Base-by-base conservation (phyloP, 768 basidiomycete genomes). In the Leccinum rimulosum region DNA sequence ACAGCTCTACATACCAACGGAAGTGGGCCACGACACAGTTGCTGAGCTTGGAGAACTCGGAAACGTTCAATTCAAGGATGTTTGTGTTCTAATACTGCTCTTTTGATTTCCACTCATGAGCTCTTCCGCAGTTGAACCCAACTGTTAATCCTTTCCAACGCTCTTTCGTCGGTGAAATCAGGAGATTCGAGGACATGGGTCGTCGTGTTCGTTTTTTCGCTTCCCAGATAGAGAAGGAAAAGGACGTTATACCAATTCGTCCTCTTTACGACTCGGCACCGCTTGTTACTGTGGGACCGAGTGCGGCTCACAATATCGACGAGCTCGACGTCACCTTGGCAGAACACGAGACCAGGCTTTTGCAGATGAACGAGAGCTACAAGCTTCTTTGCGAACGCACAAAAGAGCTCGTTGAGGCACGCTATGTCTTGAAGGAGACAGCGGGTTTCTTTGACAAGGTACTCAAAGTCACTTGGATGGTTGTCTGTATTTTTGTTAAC, bases 71-170 rank as follows among this genome's bases (percentile, higher is more conserved):
- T 97, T 98, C 77, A 96, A 95, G 78, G 97, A 99, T 76, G 94
- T 95, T 66, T 66, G 90, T 74, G n/a, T 28, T 9, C 17, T 63
- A 14, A 7, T 25, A 17, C 36, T 3, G n/a, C 27, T 62, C 7
- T 35, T 17, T 50, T 40, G 28, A 28, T 49, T 12, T 33, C 43
- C 6, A 43, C 57, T 64, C 61, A 57, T 45, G 53, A 59, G 30
- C 33, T 19, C 56, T 33, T 40, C 55, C 27, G 27, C 70, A 98
- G 95, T 78, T 98, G 66, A 98, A 98, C 75, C 93, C 95, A 12
- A 85, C 84, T 61, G 87, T 98, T 66, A 98, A 96, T 74, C 91
- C 96, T 17, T 99, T 98, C 79, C 96, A 99, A 80, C 92, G 97
- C 63, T 95, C 95, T 6, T 99, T 96, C 74, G 93, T 97, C 61